phyloP scores from a whole-genome alignment of 1,284 basidiomycete genomes.

The Austroboletus novae-zelandiae region DNA sequence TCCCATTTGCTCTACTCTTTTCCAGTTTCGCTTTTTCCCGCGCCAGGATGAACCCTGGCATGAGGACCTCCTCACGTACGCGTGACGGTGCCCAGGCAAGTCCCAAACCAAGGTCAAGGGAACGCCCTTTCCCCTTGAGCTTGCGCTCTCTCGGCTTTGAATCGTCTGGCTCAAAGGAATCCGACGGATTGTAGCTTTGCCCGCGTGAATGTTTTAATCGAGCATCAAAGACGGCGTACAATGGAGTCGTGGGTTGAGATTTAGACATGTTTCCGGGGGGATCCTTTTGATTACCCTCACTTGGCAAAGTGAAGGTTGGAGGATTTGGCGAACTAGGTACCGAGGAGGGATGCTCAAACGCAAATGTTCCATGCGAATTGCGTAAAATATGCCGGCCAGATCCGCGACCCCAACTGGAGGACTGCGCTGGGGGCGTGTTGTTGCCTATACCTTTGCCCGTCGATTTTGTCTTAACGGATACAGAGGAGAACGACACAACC shows the following conservation, averaged over 20 bases:
- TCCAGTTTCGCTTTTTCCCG: constrained; percentile 29
- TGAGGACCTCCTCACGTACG: constrained; percentile 59
- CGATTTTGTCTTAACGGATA: constrained; percentile 34
- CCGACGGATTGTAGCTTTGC: constrained; percentile 17
- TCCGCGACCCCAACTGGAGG: constrained; percentile 34
- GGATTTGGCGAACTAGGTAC: constrained; percentile 37
- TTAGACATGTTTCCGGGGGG: constrained; percentile 1
- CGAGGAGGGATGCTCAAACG: constrained; percentile 43
- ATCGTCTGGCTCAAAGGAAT: constrained; percentile 2
- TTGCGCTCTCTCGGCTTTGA: constrained; percentile 14
- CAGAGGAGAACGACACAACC: constrained; percentile 31
- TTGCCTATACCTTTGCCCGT: constrained; percentile 21
- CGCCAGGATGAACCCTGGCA: constrained; percentile 43
- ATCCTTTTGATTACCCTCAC: constrained; percentile 7
- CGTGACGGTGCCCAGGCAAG: constrained; percentile 65
- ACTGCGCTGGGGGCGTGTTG: constrained; percentile 20
- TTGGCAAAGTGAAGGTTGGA: constrained; percentile 19
- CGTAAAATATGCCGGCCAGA: constrained; percentile 27
- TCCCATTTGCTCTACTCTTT: constrained; percentile 39
- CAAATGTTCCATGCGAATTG: constrained; percentile 38
- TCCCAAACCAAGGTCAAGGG: constrained; percentile 62
- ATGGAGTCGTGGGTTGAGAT: constrained; percentile 8
- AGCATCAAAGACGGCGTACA: constrained; percentile 9
- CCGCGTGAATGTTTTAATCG: constrained; percentile 25
- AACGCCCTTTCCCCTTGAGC: constrained; percentile 55